Conservation (phyloP, 257 asterid species). For the Echium plantagineum region DNA sequence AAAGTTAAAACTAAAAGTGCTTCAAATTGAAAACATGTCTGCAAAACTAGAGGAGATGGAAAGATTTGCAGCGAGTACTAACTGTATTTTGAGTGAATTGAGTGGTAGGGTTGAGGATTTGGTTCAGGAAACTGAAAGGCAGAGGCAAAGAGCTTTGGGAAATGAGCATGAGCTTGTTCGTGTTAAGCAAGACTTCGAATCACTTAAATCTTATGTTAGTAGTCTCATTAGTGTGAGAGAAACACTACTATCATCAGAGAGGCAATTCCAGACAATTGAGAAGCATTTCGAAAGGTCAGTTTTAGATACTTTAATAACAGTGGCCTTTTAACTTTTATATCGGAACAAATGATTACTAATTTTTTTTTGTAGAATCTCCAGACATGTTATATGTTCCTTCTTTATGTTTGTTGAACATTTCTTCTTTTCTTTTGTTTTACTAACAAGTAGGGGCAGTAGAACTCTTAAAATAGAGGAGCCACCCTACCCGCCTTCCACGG, state of each 20-base stretch:
- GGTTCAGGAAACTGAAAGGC: slow-evolving; percentile 93
- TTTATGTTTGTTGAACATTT: too few species aligned
- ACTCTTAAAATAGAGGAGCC: too few species aligned
- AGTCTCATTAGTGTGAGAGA: slow-evolving; percentile 91
- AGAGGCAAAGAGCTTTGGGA: slow-evolving; percentile 91
- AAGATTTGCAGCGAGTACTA: slow-evolving; percentile 66
- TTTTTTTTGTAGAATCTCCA: too few species aligned
- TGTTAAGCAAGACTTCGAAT: slow-evolving; percentile 85
- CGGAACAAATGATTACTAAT: too few species aligned
- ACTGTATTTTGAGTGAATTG: slow-evolving; percentile 73
- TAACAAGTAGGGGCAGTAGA: too few species aligned
- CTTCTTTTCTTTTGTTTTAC: too few species aligned
- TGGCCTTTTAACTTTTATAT: too few species aligned
- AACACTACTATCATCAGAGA: slow-evolving; percentile 92
- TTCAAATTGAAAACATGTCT: slow-evolving; percentile 78
- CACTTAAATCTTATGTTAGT: slow-evolving; percentile 78
- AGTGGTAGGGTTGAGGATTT: slow-evolving; percentile 90
- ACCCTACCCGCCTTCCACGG: too few species aligned
- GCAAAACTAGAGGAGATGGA: slow-evolving; percentile 86
- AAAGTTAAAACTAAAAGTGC: slow-evolving; percentile 52
- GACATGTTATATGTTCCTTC: too few species aligned
- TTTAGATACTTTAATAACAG: slow-evolving; percentile 8
- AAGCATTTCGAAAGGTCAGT: slow-evolving; percentile 91
- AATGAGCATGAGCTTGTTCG: slow-evolving; percentile 93
- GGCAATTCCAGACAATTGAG: slow-evolving; percentile 96